Evolutionary conservation across 306 rosid species (phyloP).

Genomic region (Leucaena leucocephala): DNA sequence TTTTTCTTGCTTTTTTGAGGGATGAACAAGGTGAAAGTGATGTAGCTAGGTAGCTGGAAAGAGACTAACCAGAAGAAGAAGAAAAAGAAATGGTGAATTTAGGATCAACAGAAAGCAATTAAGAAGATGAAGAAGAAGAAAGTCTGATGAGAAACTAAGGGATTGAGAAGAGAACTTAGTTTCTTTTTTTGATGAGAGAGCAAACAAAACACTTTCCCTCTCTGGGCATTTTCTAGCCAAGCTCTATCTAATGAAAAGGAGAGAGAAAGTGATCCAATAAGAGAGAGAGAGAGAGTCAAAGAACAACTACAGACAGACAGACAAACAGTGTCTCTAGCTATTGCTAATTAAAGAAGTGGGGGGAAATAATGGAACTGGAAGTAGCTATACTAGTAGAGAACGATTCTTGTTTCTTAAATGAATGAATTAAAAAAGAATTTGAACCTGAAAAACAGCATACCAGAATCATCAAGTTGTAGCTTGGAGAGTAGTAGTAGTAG

Average conservation of each 20-base stretch:
- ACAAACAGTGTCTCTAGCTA: slow-evolving; percentile 1
- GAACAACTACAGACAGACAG: neutral
- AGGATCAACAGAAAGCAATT: neutral
- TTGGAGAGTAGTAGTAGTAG: neutral
- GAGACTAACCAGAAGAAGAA: neutral
- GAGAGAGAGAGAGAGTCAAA: slow-evolving; percentile 8
- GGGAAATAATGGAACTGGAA: slow-evolving; percentile 16
- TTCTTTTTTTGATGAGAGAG: slow-evolving; percentile 17
- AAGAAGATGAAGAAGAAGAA: neutral
- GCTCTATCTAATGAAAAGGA: slow-evolving; percentile 35
- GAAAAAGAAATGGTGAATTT: too few species aligned
- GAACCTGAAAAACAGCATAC: neutral
- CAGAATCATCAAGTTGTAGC: neutral
- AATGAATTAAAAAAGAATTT: neutral
- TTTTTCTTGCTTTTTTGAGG: neutral
- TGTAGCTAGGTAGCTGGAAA: neutral
- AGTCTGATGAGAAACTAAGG: neutral
- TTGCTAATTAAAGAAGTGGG: neutral
- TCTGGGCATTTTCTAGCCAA: slow-evolving; percentile 21
- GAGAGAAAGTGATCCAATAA: slow-evolving; percentile 12
- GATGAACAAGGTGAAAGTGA: neutral
- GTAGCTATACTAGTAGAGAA: too few species aligned
- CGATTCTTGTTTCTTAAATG: neutral
- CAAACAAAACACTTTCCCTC: slow-evolving; percentile 39
- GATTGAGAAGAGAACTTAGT: slow-evolving; percentile 6